phyloP scores from a whole-genome alignment of 257 asterid genomes.

The Primulina tabacum region DNA sequence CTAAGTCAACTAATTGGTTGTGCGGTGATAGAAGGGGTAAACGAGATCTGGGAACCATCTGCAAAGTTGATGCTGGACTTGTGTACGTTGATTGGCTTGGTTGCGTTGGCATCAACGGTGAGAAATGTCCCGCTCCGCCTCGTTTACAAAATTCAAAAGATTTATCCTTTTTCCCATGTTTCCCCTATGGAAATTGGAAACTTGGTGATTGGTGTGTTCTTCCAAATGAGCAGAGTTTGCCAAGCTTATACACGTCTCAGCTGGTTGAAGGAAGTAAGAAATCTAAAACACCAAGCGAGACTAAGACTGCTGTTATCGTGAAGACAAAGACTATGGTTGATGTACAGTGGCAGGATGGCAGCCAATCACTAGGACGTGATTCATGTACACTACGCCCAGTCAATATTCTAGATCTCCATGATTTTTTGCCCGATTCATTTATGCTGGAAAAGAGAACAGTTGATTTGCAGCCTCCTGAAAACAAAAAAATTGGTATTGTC shows the following conservation, averaged over 20 bases:
- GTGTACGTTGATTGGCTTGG: constrained; percentile 73
- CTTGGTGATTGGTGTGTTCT: constrained; percentile 90
- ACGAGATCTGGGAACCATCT: constrained; percentile 54
- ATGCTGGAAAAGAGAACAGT: constrained; percentile 69
- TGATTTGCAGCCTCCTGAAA: constrained; percentile 32
- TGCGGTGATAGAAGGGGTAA: constrained; percentile 52
- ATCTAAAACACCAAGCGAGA: constrained; percentile 22
- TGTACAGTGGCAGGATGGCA: constrained; percentile 93
- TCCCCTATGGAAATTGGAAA: constrained; percentile 66
- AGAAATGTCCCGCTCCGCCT: constrained; percentile 44
- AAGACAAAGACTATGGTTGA: constrained; percentile 70
- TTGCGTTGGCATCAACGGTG: constrained; percentile 42
- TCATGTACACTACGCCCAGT: constrained; percentile 59
- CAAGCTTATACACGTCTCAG: constrained; percentile 26
- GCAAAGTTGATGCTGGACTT: constrained; percentile 62
- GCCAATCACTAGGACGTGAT: constrained; percentile 53
- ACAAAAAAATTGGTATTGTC: constrained; percentile 66
- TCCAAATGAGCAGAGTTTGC: constrained; percentile 30
- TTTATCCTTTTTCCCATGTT: constrained; percentile 57
- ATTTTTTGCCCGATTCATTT: constrained; percentile 72
- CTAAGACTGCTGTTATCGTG: constrained; percentile 49
- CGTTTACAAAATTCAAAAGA: constrained; percentile 49
- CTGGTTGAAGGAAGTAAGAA: constrained; percentile 26
- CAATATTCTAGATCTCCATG: constrained; percentile 68
- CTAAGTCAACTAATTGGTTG: constrained; percentile 59